Conservation (phyloP, 2,329 filamentous ascomycete species). For the Alternaria gansuensis region DNA sequence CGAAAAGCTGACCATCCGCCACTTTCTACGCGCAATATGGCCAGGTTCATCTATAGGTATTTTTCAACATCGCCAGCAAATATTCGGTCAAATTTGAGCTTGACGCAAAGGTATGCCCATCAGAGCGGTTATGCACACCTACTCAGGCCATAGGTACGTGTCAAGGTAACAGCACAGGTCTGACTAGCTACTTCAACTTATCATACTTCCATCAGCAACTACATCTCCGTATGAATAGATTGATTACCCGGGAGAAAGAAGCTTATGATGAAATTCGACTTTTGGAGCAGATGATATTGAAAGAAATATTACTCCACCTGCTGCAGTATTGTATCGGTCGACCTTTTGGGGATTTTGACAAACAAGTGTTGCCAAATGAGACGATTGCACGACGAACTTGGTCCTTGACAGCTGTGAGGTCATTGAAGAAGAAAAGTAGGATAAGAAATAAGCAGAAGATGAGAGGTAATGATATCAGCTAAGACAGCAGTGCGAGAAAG, state of each 20-base stretch:
- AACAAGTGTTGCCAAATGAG: background rate
- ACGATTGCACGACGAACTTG: background rate
- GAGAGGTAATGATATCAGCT: background rate
- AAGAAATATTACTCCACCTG: too few relatives aligned
- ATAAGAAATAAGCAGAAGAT: background rate
- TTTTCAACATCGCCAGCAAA: background rate
- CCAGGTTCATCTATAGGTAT: background rate
- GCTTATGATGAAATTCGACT: background rate
- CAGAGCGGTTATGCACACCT: slow-evolving; percentile 14
- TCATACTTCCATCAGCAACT: background rate
- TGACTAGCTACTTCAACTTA: too few relatives aligned
- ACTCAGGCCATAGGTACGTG: too few relatives aligned
- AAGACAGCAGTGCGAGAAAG: background rate
- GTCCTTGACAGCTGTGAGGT: background rate
- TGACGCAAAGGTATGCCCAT: background rate
- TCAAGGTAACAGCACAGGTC: too few relatives aligned
- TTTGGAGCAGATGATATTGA: background rate
- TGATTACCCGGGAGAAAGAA: background rate
- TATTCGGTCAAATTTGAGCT: background rate
- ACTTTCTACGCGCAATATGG: slow-evolving; percentile 2
- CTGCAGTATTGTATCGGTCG: too few relatives aligned
- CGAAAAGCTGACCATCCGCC: slow-evolving; percentile 6
- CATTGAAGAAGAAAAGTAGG: background rate
- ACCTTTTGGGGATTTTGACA: too few relatives aligned
- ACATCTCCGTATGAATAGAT: background rate